phyloP scores from a whole-genome alignment of 2,329 filamentous ascomycete species.

The Botrytis deweyae region DNA sequence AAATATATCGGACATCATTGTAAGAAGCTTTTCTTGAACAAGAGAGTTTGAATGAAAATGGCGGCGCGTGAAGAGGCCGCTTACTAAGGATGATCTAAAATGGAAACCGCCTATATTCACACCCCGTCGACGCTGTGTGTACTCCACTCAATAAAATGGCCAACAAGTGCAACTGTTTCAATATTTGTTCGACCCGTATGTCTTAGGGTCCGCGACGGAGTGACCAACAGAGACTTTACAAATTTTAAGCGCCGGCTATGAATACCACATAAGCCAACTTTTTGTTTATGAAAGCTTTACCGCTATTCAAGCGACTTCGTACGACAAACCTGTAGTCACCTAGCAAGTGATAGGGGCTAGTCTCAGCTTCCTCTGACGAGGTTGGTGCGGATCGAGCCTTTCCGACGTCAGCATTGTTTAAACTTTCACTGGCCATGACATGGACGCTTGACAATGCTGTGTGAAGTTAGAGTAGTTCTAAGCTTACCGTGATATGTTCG shows the following conservation, averaged over 20 bases:
- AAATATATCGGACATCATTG: background rate
- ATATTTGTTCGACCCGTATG: background rate
- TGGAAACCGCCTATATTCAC: background rate
- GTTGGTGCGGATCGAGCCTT: background rate
- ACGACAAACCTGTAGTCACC: background rate
- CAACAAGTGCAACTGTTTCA: background rate
- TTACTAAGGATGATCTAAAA: background rate
- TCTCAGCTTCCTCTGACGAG: background rate
- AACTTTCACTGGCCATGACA: no score
- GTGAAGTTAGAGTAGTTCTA: background rate
- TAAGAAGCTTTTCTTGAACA: background rate
- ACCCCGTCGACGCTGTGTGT: background rate
- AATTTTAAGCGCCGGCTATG: conserved; percentile 11
- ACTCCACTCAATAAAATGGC: background rate
- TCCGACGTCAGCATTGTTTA: background rate
- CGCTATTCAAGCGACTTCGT: conserved; percentile 8
- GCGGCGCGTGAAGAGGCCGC: background rate
- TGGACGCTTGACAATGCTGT: background rate
- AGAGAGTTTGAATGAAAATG: background rate
- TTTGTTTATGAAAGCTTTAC: background rate
- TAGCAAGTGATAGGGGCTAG: background rate
- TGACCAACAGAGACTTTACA: background rate
- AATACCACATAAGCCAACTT: background rate
- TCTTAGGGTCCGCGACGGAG: background rate
- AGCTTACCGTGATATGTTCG: background rate